Evolutionary conservation across 371 early-diverging fungal species (phyloP).

Genomic region (Mortierella polycephala): DNA sequence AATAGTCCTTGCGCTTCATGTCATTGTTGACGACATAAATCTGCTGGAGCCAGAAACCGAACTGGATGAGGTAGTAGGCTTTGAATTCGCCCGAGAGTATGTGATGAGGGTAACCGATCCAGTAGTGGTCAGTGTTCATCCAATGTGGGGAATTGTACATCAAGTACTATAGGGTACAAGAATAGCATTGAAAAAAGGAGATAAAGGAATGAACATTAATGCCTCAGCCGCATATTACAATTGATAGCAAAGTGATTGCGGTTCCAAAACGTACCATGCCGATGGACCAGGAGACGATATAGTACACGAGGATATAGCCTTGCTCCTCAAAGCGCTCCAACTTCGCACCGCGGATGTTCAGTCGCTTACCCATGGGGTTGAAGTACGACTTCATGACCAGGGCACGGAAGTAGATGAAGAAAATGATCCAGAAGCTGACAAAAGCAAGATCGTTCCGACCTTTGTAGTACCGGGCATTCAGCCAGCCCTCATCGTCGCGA

Average conservation of each 20-base stretch:
- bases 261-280: constrained; percentile 63
- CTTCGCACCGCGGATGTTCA: constrained; percentile 65
- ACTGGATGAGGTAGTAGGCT: constrained; percentile 80
- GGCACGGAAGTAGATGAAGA: constrained; percentile 77
- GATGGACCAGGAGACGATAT: constrained; percentile 66
- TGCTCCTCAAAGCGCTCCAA: constrained; percentile 76
- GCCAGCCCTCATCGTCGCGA: constrained; percentile 29
- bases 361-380: constrained; percentile 64
- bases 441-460: constrained; percentile 65
- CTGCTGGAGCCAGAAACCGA: constrained; percentile 86
- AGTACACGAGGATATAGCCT: constrained; percentile 64
- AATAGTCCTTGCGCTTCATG: constrained; percentile 82
- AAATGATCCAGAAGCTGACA: constrained; percentile 73
- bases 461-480: constrained; percentile 50
- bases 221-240: neutral
- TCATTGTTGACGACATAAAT: constrained; percentile 80
- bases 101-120: constrained; percentile 80
- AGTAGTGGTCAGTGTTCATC: constrained; percentile 75
- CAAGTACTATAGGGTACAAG: constrained; percentile 31
- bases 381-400: constrained; percentile 67
- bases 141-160: constrained; percentile 78
- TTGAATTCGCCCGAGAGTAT: constrained; percentile 65
- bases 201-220: neutral
- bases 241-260: too few relatives aligned
- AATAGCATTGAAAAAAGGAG: neutral